phyloP scores from a whole-genome alignment of 148 eudicot genomes.

The Rhododendron simsii region DNA sequence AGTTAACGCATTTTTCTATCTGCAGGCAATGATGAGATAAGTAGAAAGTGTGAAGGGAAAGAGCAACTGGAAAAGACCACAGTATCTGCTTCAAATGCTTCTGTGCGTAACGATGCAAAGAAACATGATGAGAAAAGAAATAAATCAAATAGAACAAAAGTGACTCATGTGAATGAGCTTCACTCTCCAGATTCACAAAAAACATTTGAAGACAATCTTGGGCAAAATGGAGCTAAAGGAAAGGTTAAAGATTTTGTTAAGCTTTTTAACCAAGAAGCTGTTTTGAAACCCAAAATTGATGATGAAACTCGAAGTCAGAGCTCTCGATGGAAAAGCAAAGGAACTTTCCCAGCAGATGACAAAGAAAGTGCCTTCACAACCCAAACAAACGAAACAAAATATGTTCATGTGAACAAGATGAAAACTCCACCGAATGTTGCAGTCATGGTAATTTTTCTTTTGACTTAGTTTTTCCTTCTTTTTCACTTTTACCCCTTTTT shows the following conservation, averaged over 20 bases:
- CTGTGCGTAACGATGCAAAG: constrained; percentile 11
- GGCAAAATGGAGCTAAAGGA: constrained; percentile 31
- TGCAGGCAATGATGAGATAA: constrained; percentile 28
- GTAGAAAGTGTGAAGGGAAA: constrained; percentile 20
- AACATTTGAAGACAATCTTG: constrained; percentile 14
- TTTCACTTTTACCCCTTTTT: background rate
- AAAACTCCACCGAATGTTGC: constrained; percentile 23
- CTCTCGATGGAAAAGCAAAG: constrained; percentile 34
- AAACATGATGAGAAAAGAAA: constrained; percentile 23
- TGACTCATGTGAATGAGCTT: constrained; percentile 25
- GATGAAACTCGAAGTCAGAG: constrained; percentile 30
- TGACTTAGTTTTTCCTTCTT: background rate
- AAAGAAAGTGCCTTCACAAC: constrained; percentile 20
- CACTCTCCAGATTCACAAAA: constrained; percentile 15
- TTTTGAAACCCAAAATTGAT: constrained; percentile 23
- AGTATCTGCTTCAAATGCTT: constrained; percentile 15
- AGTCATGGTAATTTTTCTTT: constrained; percentile 30
- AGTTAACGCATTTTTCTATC: background rate
- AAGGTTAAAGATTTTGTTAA: constrained; percentile 76
- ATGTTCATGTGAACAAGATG: constrained; percentile 15
- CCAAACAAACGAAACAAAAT: constrained; percentile 16
- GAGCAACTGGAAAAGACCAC: constrained; percentile 19
- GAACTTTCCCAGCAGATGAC: constrained; percentile 16
- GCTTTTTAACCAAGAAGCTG: constrained; percentile 56
- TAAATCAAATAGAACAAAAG: constrained; percentile 19